Percentiles rank a stretch among this genome's conserved stretches.
Conservation (phyloP, 2,329 filamentous ascomycete species). For the Aureobasidium melanogenum region DNA sequence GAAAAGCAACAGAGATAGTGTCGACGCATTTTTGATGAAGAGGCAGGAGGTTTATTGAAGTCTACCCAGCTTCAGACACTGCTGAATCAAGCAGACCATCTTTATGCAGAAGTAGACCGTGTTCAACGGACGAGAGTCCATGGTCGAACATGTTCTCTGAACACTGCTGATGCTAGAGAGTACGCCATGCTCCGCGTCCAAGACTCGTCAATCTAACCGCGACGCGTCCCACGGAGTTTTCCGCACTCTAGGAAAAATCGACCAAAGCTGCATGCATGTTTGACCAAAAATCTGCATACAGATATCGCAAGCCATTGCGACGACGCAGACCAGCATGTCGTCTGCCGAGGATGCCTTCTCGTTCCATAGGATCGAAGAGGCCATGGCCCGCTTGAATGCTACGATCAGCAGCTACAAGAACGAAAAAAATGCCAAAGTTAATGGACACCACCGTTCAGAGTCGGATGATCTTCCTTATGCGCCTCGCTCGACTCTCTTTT, state of each 20-base stretch:
- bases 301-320: neutral
- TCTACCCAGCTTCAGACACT: neutral
- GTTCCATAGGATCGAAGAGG: conserved; percentile 10
- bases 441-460: conserved; percentile 1
- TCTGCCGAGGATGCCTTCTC: conserved; percentile 3
- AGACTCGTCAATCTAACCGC: neutral
- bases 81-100: neutral
- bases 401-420: conserved; percentile 20
- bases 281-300: neutral
- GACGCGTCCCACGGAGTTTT: neutral
- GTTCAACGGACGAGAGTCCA: neutral
- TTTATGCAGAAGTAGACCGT: neutral
- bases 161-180: too few species aligned
- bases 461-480: conserved; percentile 8
- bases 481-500: conserved; percentile 4
- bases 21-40: neutral
- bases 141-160: neutral
- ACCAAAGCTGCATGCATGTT: conserved; percentile 2
- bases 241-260: neutral
- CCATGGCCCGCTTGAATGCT: conserved; percentile 11
- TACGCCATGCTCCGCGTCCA: neutral
- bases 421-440: conserved; percentile 10
- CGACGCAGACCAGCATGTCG: neutral
- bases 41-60: neutral
- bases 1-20: neutral